phyloP scores from a whole-genome alignment of 108 stramenopile genomes.

The Skeletonema potamos region DNA sequence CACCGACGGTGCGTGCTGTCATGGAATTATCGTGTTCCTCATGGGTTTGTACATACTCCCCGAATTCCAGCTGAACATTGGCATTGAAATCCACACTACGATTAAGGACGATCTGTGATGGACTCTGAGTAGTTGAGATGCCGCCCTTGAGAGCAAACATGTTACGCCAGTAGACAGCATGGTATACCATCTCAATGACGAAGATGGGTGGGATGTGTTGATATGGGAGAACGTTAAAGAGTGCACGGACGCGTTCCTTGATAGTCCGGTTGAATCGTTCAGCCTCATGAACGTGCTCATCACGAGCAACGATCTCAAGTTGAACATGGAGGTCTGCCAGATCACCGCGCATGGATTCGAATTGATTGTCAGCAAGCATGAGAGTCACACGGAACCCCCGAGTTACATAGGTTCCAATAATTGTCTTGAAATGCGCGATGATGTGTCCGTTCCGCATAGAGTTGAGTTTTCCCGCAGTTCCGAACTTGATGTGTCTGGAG shows the following conservation, averaged over 20 bases:
- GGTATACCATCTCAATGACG: slow-evolving; percentile 6
- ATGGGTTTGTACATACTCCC: slow-evolving; percentile 47
- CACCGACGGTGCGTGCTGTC: slow-evolving; percentile 22
- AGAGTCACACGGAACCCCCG: slow-evolving; percentile 7
- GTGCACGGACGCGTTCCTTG: slow-evolving; percentile 35
- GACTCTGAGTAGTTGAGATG: slow-evolving; percentile 22
- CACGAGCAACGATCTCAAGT: slow-evolving; percentile 4
- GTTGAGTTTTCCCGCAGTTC: slow-evolving; percentile 11
- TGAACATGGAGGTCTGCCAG: neutral
- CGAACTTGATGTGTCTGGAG: slow-evolving; percentile 29
- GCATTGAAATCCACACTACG: neutral
- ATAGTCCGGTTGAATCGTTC: slow-evolving; percentile 43
- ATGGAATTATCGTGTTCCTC: slow-evolving; percentile 38
- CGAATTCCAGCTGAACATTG: slow-evolving; percentile 32
- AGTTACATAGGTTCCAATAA: neutral
- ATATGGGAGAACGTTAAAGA: slow-evolving; percentile 31
- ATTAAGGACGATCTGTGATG: slow-evolving; percentile 21
- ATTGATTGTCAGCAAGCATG: slow-evolving; percentile 14
- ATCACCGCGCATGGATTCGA: slow-evolving; percentile 22
- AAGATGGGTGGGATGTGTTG: slow-evolving; percentile 17
- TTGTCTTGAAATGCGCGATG: neutral
- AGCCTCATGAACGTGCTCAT: slow-evolving; percentile 52
- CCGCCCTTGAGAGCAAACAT: slow-evolving; percentile 8
- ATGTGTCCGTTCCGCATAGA: neutral
- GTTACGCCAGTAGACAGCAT: slow-evolving; percentile 32